A percentile compares a stretch with the other conserved stretches of the same genome.
These are phyloP conservation scores for Hansenula anomala DNA, from an alignment of 1,139 yeast species.

Conservation along the genomic window DNA sequence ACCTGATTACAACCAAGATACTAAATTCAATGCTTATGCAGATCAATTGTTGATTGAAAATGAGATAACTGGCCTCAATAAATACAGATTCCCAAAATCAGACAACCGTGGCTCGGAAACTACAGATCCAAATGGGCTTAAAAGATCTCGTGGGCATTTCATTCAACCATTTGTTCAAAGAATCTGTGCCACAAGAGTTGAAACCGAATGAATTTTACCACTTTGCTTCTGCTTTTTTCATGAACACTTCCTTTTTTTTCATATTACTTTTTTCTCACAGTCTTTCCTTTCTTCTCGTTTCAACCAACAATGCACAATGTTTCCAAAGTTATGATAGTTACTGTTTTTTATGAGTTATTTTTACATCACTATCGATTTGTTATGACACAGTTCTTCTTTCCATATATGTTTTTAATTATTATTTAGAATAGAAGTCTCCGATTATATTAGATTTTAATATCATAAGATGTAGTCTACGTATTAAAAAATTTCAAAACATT, in stretches of 20 bases:
- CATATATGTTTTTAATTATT: no score
- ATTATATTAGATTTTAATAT: no score
- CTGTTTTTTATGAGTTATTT: no score
- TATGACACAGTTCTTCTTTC: no score
- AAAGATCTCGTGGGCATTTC: conserved; percentile 1
- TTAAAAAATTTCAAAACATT: no score
- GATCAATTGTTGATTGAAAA: conserved; percentile 23
- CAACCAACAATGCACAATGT: no score
- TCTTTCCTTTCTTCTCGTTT: no score
- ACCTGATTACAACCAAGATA: conserved; percentile 25
- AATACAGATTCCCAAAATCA: conserved; percentile 18
- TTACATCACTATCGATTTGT: no score
- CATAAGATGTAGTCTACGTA: no score
- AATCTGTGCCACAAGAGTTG: conserved; percentile 5
- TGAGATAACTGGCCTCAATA: conserved; percentile 27
- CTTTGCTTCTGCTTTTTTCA: not conserved
- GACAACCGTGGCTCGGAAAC: not conserved
- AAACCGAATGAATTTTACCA: conserved; percentile 3
- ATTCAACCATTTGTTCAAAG: conserved; percentile 6
- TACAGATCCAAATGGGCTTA: not conserved
- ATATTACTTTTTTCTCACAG: not conserved
- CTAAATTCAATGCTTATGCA: conserved; percentile 16
- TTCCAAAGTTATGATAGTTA: no score
- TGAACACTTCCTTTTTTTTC: not conserved
- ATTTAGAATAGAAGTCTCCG: no score